Evolutionary conservation across 805 yeast species (phyloP), one percentile per base, ranked within the genome.

Genomic region (Lachancea dasiensis): DNA sequence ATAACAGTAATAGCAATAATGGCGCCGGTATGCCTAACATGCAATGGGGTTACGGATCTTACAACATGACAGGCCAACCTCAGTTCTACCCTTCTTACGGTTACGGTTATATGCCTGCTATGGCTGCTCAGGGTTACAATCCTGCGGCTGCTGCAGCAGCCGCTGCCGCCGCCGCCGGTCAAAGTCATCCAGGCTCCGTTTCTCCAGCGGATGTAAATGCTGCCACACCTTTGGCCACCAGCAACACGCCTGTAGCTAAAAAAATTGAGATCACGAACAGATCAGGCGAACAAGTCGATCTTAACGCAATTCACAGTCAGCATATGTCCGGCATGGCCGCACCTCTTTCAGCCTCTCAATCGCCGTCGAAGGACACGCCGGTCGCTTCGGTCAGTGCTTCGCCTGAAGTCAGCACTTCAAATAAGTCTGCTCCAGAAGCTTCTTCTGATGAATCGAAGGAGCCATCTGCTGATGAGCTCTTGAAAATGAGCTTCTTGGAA

Each of bases 241-340:
- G 8, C 38, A 21, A 39, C 26, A 33, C 47, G 16, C 52, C 51
- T 14, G 42, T 48, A 6, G 29, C 47, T 8, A 52, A 46, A 17
- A 56, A 52, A 41, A 52, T 59, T 39, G 60, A 54, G 43, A 58
- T 56, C 31, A 56, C 62, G 6, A 55, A 59, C n/a, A 58, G 57
- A 42, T 48, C 54, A 28, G 62, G 63, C 24, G 59, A 59, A 39
- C 53, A 47, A 36, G 38, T 56, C 20, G 58, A 56, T 44, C 47
- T 56, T 32, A 48, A 44, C 20, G 52, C 52, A 6, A 46, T 55
- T 11, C 58, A 53, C 30, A 40, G 36, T 25, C 49, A 47, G 28
- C 48, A 49, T 25, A 27, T 40, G 8, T 28, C 40, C 11, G 26
- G 32, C n/a, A 18, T 19, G 6, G 20, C 19, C 10, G 9, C 36